Evolutionary conservation across 768 basidiomycete species (phyloP).

Genomic region (Lactarius akahatsu): DNA sequence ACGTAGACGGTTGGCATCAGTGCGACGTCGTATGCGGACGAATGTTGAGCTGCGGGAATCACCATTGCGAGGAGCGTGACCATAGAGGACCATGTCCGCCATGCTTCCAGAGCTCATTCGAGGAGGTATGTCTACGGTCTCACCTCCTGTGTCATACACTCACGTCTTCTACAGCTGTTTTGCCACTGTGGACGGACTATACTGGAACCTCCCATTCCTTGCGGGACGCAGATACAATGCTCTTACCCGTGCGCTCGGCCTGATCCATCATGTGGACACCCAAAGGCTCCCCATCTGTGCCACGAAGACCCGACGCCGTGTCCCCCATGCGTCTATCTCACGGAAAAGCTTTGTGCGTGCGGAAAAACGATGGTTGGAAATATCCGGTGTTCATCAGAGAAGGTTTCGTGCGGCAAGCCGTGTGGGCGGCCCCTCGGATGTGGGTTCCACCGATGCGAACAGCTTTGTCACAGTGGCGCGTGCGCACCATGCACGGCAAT

Average conservation of each 20-base stretch:
- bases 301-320: constrained; percentile 71
- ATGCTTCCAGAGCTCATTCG: constrained; percentile 87
- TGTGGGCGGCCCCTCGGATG: constrained; percentile 83
- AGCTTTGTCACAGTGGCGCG: constrained; percentile 75
- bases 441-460: constrained; percentile 87
- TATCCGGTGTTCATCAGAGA: constrained; percentile 81
- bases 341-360: constrained; percentile 81
- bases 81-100: constrained; percentile 80
- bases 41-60: constrained; percentile 69
- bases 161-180: constrained; percentile 48
- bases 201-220: constrained; percentile 84
- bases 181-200: constrained; percentile 87
- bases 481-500: constrained; percentile 75
- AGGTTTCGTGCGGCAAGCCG: constrained; percentile 77
- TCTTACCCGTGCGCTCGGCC: constrained; percentile 75
- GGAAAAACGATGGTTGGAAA: constrained; percentile 81
- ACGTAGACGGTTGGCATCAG: constrained; percentile 70
- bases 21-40: constrained; percentile 83
- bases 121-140: constrained; percentile 59
- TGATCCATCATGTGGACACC: constrained; percentile 78
- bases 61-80: constrained; percentile 75
- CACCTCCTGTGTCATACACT: background rate
- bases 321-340: constrained; percentile 85
- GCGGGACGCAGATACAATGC: constrained; percentile 79
- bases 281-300: constrained; percentile 72